A percentile compares a stretch with the other conserved stretches of the same genome.
These are phyloP conservation scores for Syzygium aromaticum DNA, from an alignment of 345 rosid genomes.

Conservation along the genomic window DNA sequence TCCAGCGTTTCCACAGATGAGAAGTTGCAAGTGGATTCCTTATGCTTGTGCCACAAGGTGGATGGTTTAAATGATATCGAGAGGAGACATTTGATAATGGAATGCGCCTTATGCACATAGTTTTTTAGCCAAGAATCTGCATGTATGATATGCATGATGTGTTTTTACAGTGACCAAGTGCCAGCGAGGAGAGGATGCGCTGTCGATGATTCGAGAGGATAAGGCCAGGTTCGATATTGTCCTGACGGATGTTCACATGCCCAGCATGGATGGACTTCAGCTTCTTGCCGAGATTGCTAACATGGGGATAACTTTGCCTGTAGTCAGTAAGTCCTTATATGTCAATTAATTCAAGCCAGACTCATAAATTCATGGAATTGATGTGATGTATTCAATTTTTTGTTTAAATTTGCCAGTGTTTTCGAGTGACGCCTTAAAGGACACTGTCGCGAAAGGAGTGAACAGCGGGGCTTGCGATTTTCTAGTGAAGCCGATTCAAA, in stretches of 20 bases:
- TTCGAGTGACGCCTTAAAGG: neutral
- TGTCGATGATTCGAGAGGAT: neutral
- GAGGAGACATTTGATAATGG: neutral
- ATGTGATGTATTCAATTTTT: too few relatives aligned
- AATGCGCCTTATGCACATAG: neutral
- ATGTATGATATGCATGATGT: neutral
- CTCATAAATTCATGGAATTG: too few relatives aligned
- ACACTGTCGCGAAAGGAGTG: neutral
- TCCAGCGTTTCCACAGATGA: neutral
- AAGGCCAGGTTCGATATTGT: conserved; percentile 2
- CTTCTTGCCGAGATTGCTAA: neutral
- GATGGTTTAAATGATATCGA: neutral
- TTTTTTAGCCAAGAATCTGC: neutral
- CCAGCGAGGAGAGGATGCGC: neutral
- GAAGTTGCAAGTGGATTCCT: neutral
- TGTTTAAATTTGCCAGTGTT: neutral
- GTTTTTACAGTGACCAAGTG: conserved; percentile 4
- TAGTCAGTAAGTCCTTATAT: neutral
- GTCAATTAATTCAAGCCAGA: neutral
- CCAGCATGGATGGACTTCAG: conserved; percentile 5
- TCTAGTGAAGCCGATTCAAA: neutral
- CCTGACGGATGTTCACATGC: conserved; percentile 1
- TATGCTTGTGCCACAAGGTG: neutral
- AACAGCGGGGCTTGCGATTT: conserved; percentile 1
- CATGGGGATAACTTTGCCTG: neutral